Evolutionary conservation across 768 basidiomycete species (phyloP), one percentile per base, ranked within the genome.

Genomic region (Lentinula edodes): DNA sequence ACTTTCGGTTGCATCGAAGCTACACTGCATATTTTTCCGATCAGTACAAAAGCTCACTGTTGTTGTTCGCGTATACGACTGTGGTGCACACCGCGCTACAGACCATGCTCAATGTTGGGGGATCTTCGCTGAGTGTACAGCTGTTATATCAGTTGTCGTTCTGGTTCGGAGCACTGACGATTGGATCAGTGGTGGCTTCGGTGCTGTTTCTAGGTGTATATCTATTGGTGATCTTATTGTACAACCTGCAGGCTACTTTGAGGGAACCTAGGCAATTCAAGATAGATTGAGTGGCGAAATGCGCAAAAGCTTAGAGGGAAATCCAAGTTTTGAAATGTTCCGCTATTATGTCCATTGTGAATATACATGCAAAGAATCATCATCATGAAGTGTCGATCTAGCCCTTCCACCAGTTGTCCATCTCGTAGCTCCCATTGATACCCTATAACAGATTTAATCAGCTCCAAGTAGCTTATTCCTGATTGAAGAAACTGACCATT

Each of bases 401-500:
- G 23, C 66, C 66, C 62, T 68, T 66, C 69, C 69, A 70, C 54
- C 45, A 70, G 59, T 70, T 70, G 32, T 65, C 63, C 20, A 64
- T 54, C 32, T 62, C 61, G 36, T 65, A 66, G 61, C 67, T 68
- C 53, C 62, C 62, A 52, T 69, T 69, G 20, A 69, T 62, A 55
- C 68, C 66, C 64, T 67, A 34, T 15, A 34, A 50, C 52, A 8
- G 15, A 55, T 20, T 16, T 35, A 43, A 39, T 13, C 7, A 50
- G 42, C 6, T 54, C 9, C 12, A 39, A 13, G 20, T 43, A 34
- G 39, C 12, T 15, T 7, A 20, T 13, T 9, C 6, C 18, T 16
- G 28, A 48, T 5, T 16, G 39, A 42, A 23, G 52, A 34, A 15
- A 66, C 73, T 32, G 52, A 80, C 82, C 81, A 84, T 84, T 0